Evolutionary conservation across 192 early-diverging fungal genomes (phyloP), one percentile per base, ranked within the genome.

Genomic region (Coemansia sp.): DNA sequence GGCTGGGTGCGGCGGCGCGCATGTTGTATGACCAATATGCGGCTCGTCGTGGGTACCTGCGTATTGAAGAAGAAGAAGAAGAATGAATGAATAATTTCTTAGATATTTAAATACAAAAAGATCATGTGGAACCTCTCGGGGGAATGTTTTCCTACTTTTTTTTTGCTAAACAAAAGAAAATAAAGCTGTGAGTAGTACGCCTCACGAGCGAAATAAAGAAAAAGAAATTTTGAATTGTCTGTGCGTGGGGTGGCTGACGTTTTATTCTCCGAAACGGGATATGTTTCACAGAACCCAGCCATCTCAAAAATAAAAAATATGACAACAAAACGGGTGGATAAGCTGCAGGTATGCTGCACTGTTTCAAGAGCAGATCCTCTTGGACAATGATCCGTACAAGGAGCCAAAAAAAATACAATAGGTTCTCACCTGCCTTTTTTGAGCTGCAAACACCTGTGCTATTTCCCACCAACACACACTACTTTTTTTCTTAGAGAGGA

Each of bases 1-100:
- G 54, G 54, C 6, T 36, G 55, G 71, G 16, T 15, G 42, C 61
- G 2, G 34, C 42, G 15, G 13, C 49, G 46, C 36, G 33, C 12
- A 44, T 27, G 6, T 5, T 64, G 2, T 71, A 55, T 44, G 61
- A 31, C 38, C 55, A 38, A 16, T 76, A 62, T 61, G 70, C 49
- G 57, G 44, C 60, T 54, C 46, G 65, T 16, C 66, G 59, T 22
- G 76, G 65, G 27, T 72, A 77, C 27, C 38, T 41, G 13, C 62
- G 65, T 10, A 47, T 77, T 51, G 43, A 18, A 5, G 27, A 66
- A 10, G 44, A 42, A 31, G 34, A 64, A 20, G 24, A 59, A n/a
- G 29, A 71, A n/a, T 64, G 10, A 54, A 9, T 5, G 3, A 5
- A 4, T 18, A 36, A 16, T 29, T 59, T 34, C 55, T 59, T 36